Evolutionary conservation across 148 eudicot genomes (phyloP).

Genomic region (Dianthus caryophyllus): DNA sequence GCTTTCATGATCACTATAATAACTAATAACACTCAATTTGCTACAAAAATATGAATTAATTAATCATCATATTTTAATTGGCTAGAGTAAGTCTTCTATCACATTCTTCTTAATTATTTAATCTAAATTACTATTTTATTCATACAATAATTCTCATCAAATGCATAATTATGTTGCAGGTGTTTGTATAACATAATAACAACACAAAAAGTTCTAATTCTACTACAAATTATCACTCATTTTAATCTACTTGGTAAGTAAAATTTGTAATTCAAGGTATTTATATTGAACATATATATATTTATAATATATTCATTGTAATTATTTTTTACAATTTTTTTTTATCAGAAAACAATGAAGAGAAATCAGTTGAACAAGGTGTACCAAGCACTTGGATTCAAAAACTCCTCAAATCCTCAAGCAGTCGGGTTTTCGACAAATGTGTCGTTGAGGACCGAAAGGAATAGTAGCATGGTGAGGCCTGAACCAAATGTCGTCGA

Average conservation of each 20-base stretch:
- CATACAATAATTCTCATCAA: neutral
- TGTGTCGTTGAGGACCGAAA: slow-evolving; percentile 14
- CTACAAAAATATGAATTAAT: neutral
- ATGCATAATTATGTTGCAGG: slow-evolving; percentile 21
- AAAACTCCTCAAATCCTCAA: slow-evolving; percentile 19
- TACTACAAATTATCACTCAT: slow-evolving; percentile 8
- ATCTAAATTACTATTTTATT: neutral
- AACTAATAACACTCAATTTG: too few relatives aligned
- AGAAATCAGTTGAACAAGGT: slow-evolving; percentile 26
- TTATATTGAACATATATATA: too few relatives aligned
- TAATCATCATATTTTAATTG: slow-evolving; percentile 16
- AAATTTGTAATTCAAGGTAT: neutral
- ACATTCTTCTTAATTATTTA: slow-evolving; percentile 7
- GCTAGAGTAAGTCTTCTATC: slow-evolving; percentile 11
- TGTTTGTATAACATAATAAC: neutral
- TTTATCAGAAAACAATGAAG: slow-evolving; percentile 25
- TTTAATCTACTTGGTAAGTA: slow-evolving; percentile 16
- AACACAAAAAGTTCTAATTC: neutral
- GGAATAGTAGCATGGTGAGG: slow-evolving; percentile 25
- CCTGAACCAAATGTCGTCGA: slow-evolving; percentile 23
- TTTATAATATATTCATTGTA: too few relatives aligned
- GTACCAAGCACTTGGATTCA: slow-evolving; percentile 31
- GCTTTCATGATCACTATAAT: slow-evolving; percentile 12
- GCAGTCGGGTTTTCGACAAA: slow-evolving; percentile 11
- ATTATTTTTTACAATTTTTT: too few relatives aligned